phyloP scores from a whole-genome alignment of 2,329 filamentous ascomycete genomes.

The Cordyceps pruinosa region DNA sequence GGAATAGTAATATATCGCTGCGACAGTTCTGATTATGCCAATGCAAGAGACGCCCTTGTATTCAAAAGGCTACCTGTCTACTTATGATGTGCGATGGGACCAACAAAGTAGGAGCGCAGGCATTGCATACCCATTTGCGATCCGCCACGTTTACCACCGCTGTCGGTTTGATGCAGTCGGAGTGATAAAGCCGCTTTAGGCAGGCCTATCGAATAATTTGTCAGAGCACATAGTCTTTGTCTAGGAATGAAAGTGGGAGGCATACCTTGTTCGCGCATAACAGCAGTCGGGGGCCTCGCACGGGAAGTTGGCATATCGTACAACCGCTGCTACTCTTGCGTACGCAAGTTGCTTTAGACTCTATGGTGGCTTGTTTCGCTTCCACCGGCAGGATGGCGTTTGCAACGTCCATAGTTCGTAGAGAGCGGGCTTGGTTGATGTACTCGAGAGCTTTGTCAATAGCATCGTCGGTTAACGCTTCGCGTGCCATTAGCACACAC shows the following conservation, averaged over 20 bases:
- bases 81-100: neutral
- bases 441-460: conserved; percentile 36
- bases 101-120: conserved; percentile 23
- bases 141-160: conserved; percentile 29
- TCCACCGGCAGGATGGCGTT: neutral
- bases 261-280: conserved; percentile 45
- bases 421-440: conserved; percentile 32
- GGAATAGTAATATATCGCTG: neutral
- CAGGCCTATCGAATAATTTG: conserved; percentile 33
- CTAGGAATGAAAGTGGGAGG: neutral
- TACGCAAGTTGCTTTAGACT: conserved; percentile 29
- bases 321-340: conserved; percentile 40
- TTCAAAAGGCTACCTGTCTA: neutral
- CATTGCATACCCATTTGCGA: conserved; percentile 39
- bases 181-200: conserved; percentile 40
- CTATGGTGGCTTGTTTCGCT: conserved; percentile 7
- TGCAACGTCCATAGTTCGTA: conserved; percentile 18
- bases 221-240: conserved; percentile 12
- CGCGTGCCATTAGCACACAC: conserved; percentile 42
- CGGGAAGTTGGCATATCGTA: conserved; percentile 40
- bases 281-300: conserved; percentile 40
- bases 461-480: conserved; percentile 38
- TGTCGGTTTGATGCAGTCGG: conserved; percentile 34
- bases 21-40: neutral
- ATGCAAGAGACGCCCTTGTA: neutral